Percentiles rank a stretch among this genome's conserved stretches.
These are phyloP conservation scores for Trypanosoma platydactyli DNA, from an alignment of 208 protist genomes.

Conservation along the genomic window DNA sequence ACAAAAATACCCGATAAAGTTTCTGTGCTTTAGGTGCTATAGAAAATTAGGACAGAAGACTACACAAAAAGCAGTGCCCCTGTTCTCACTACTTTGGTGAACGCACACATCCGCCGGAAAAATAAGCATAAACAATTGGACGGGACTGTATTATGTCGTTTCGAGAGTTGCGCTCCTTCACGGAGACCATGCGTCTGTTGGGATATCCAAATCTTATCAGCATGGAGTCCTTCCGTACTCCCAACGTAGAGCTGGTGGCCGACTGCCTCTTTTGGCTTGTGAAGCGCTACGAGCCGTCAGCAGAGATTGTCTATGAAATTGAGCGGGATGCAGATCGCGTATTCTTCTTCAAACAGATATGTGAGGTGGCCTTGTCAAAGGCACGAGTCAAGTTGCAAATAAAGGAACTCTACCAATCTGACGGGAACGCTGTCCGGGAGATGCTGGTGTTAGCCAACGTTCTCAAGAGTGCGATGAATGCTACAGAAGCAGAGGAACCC, in stretches of 20 bases:
- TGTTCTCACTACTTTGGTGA: too few relatives aligned
- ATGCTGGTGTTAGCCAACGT: conserved; percentile 94
- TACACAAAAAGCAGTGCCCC: conserved; percentile 5
- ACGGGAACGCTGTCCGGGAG: conserved; percentile 96
- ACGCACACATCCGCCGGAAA: background rate
- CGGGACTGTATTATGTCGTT: conserved; percentile 78
- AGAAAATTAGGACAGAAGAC: background rate
- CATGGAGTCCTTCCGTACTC: conserved; percentile 95
- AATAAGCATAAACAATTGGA: conserved; percentile 11
- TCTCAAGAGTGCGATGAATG: conserved; percentile 87
- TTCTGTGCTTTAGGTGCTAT: too few relatives aligned
- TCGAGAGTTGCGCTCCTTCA: conserved; percentile 92
- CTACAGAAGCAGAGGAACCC: conserved; percentile 68
- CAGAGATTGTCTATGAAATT: conserved; percentile 90
- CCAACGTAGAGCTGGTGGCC: conserved; percentile 95
- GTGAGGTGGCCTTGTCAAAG: conserved; percentile 79
- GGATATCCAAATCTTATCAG: conserved; percentile 95
- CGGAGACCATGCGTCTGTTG: conserved; percentile 95
- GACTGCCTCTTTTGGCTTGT: conserved; percentile 94
- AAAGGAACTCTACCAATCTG: conserved; percentile 93
- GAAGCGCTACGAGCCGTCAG: conserved; percentile 90
- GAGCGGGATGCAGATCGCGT: conserved; percentile 90
- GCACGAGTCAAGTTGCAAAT: conserved; percentile 94
- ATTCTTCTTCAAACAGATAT: conserved; percentile 92
- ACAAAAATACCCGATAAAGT: too few relatives aligned